Evolutionary conservation across 371 early-diverging fungal species (phyloP).

Genomic region (Dipsacomyces acuminosporus): DNA sequence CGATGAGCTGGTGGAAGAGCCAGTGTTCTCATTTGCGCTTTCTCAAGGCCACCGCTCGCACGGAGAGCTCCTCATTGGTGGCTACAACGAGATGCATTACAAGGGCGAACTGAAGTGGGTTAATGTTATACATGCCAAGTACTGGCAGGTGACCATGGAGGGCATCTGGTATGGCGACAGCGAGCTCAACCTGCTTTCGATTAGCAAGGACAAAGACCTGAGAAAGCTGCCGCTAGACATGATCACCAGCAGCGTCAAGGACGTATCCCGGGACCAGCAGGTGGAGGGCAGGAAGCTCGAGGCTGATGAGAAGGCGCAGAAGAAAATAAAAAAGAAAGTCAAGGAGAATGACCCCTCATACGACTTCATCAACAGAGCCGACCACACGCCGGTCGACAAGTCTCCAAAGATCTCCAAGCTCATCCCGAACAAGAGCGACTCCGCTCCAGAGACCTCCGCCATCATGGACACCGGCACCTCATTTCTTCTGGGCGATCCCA

Average conservation of each 20-base stretch:
- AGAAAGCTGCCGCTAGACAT: constrained; percentile 27
- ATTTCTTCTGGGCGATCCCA: constrained; percentile 42
- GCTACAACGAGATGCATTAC: constrained; percentile 54
- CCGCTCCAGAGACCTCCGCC: constrained; percentile 32
- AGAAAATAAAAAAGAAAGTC: constrained; percentile 17
- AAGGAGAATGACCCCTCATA: constrained; percentile 24
- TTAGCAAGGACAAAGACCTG: constrained; percentile 36
- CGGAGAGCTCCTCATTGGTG: constrained; percentile 68
- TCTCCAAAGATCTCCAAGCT: constrained; percentile 40
- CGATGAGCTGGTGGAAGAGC: constrained; percentile 39
- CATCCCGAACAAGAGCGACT: constrained; percentile 8
- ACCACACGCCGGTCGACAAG: constrained; percentile 18
- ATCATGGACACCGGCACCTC: constrained; percentile 48
- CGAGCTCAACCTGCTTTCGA: constrained; percentile 37
- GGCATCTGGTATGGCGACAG: constrained; percentile 43
- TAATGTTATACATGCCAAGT: constrained; percentile 49
- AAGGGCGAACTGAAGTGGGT: constrained; percentile 53
- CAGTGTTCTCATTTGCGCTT: constrained; percentile 44
- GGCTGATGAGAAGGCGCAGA: constrained; percentile 14
- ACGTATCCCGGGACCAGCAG: not conserved
- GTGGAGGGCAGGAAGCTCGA: constrained; percentile 7
- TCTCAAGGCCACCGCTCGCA: constrained; percentile 50
- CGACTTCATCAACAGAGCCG: constrained; percentile 13
- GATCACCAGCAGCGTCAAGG: constrained; percentile 8
- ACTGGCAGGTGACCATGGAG: constrained; percentile 51